Evolutionary conservation across 176 grass and related monocot genomes (phyloP), one percentile per base, ranked within the genome.

Genomic region (Juncus effusus): DNA sequence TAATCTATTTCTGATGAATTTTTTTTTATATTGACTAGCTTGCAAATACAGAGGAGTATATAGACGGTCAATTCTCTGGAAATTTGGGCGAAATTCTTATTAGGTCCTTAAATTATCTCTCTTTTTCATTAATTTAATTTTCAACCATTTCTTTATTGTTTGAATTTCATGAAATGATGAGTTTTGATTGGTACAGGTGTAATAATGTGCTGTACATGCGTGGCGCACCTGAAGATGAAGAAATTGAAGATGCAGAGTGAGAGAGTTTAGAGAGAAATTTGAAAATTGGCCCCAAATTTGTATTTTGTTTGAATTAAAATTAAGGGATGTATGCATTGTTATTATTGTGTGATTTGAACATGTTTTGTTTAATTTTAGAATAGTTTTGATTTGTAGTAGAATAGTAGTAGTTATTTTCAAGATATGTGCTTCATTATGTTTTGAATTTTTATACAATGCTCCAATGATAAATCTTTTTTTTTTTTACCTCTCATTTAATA

Each of bases 11-110:
- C 19, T 28, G 19, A 28, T 28, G 19, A 28, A 28, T 28, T 28
- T 28, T 47, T 6, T 47, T 47, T 47, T 47, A 9, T 47, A 9
- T 47, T 47, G 44, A 47, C 0, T 47, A 97, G 83, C 83, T 93
- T 79, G 94, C 94, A 59, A 84, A 97, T 45, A 86, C 82, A 10
- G 82, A 97, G 72, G 93, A 96, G 63, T 91, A 88, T 36, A 91
- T 91, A 64, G 88, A 96, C 52, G 93, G 85, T 0, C 79, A 96
- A 38, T 96, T 91, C 55, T 84, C 85, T 62, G 88, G 88, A 72
- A 91, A 96, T 47, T 68, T 86, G 5, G 93, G 85, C 62, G 88
- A 96, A 76, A 89, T 91, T 81, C 68, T 91, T 64, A 91, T 91
- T 71, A 88, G 88, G 82, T 96, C 78, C 44, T 47, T 47, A 28